These are phyloP conservation scores for Starmerella bombi DNA, from an alignment of 805 yeast species.

Conservation along the genomic window DNA sequence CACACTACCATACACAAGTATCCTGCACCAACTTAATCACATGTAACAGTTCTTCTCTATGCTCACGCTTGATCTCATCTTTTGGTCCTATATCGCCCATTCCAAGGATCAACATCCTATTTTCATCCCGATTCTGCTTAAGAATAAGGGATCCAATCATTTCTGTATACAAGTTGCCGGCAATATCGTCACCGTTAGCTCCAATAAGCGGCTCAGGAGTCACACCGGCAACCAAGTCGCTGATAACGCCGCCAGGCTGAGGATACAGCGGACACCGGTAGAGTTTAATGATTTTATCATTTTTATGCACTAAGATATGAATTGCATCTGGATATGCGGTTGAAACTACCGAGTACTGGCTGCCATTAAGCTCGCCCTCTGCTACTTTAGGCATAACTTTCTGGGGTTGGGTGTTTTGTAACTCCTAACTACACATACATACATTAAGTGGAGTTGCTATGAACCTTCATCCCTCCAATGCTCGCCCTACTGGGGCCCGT, in stretches of 20 bases:
- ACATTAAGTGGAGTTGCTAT: neutral
- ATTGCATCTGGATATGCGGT: conserved; percentile 24
- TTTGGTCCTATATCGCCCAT: conserved; percentile 24
- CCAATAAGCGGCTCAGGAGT: conserved; percentile 20
- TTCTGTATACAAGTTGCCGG: conserved; percentile 25
- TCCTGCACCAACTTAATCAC: conserved; percentile 24
- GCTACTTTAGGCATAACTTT: conserved; percentile 1
- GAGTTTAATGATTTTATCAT: conserved; percentile 23
- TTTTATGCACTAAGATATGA: conserved; percentile 24
- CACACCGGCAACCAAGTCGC: conserved; percentile 18
- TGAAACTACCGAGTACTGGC: conserved; percentile 23
- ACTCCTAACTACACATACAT: no score
- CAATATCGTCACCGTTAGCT: conserved; percentile 18
- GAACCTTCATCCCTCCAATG: neutral
- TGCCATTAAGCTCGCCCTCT: conserved; percentile 15
- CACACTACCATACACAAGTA: conserved; percentile 25
- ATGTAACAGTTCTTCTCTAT: conserved; percentile 24
- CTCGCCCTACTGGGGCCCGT: conserved; percentile 15
- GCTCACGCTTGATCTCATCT: conserved; percentile 17
- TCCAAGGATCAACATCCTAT: conserved; percentile 25
- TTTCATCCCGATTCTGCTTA: conserved; percentile 25
- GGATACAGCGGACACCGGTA: conserved; percentile 20
- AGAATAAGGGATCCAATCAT: conserved; percentile 25
- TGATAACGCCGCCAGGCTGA: conserved; percentile 18
- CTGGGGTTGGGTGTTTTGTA: neutral